Evolutionary conservation across 805 yeast genomes (phyloP).

Genomic region (Saccharomycopsis guyanensis): DNA sequence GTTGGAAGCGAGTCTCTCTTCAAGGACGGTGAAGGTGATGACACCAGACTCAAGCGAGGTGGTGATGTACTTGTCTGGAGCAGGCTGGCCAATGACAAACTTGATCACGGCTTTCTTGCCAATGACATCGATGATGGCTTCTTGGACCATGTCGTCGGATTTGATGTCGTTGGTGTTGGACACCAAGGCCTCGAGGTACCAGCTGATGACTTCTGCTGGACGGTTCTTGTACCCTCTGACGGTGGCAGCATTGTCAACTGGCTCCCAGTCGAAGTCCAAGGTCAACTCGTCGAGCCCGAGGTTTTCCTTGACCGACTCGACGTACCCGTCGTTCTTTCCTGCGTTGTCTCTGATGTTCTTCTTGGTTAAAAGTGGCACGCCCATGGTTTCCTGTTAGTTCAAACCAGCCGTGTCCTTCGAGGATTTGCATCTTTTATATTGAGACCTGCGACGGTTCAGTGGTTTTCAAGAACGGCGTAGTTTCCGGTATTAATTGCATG

Average conservation of each 20-base stretch:
- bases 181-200: background rate
- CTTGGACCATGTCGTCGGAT: background rate
- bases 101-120: background rate
- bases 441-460: background rate
- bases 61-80: background rate
- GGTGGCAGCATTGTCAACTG: background rate
- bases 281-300: background rate
- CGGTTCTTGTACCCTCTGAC: background rate
- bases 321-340: background rate
- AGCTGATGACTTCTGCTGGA: background rate
- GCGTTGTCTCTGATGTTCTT: background rate
- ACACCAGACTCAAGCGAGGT: background rate
- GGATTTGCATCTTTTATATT: no score
- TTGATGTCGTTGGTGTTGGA: background rate
- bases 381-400: no score
- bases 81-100: background rate
- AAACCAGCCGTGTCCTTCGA: no score
- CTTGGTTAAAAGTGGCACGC: background rate
- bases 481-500: background rate
- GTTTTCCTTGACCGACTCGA: background rate
- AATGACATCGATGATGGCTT: background rate
- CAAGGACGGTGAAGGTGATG: background rate
- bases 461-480: background rate
- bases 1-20: background rate
- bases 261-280: background rate